Evolutionary conservation across 176 grass and related monocot genomes (phyloP).

Genomic region (Aegilops tauschii): DNA sequence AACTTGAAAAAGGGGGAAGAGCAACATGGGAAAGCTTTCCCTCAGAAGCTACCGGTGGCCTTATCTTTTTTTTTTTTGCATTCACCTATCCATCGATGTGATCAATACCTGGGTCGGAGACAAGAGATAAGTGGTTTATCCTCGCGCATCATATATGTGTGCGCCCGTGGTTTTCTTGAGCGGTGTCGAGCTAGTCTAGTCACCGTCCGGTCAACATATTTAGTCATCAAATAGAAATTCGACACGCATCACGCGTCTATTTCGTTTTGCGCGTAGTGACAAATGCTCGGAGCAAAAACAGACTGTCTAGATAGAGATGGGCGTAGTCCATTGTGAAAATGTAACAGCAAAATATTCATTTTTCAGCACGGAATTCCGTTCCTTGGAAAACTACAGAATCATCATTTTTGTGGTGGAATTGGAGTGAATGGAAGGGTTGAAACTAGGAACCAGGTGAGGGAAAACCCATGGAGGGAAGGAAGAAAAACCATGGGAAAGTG

Average conservation of each 20-base stretch:
- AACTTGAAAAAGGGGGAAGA: not conserved
- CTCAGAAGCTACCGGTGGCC: not conserved
- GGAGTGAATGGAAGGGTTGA: not conserved
- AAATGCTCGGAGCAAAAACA: not conserved
- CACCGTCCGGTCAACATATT: not conserved
- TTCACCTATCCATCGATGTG: not conserved
- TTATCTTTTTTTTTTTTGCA: not conserved
- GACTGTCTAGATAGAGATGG: not conserved
- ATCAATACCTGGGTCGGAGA: not conserved
- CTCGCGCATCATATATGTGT: not conserved
- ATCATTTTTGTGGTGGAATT: not conserved
- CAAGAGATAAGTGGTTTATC: not conserved
- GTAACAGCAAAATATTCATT: not conserved
- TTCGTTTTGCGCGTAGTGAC: not conserved
- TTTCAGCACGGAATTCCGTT: not conserved
- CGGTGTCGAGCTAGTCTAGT: not conserved
- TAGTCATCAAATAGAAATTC: not conserved
- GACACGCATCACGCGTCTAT: not conserved
- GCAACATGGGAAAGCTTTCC: not conserved
- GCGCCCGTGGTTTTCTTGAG: not conserved
- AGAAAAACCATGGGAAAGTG: not conserved
- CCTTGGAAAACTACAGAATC: not conserved
- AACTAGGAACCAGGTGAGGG: not conserved
- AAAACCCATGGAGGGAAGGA: not conserved
- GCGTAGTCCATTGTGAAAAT: not conserved